Percentiles rank a stretch among this genome's conserved stretches.
phyloP scores from a whole-genome alignment of 208 protist genomes.

The Trichomonas vaginalis region DNA sequence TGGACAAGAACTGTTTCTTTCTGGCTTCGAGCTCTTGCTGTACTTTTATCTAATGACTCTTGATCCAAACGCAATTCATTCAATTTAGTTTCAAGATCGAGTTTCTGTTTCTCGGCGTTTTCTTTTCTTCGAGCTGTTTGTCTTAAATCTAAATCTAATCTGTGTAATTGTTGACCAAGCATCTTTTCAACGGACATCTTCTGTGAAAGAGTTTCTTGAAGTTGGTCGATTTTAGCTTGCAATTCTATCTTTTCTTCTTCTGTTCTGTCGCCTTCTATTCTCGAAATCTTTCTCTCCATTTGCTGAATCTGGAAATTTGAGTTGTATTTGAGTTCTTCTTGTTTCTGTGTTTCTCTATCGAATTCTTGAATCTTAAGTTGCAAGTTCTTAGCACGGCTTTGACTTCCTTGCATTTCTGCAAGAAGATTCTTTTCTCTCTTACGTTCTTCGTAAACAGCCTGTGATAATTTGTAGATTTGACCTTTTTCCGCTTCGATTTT shows the following conservation, averaged over 20 bases:
- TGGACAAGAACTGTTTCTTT: neutral
- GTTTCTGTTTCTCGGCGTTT: neutral
- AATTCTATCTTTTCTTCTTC: neutral
- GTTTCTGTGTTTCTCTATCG: neutral
- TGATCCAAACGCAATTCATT: neutral
- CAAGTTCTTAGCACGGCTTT: neutral
- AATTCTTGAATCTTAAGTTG: neutral
- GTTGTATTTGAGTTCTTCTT: neutral
- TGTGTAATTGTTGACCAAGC: neutral
- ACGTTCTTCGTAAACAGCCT: neutral
- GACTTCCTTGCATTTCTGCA: neutral
- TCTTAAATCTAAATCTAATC: neutral
- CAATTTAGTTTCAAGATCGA: neutral
- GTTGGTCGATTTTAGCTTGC: neutral
- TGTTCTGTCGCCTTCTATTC: neutral
- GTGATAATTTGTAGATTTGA: neutral
- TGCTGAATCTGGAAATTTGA: constrained; percentile 17
- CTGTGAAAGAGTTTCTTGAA: neutral
- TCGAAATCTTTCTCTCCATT: neutral
- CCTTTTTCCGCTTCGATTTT: neutral
- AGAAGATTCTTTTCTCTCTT: neutral
- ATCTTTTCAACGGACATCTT: neutral
- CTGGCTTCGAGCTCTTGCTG: neutral
- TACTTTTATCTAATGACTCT: neutral
- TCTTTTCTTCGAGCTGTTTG: neutral